Base-by-base conservation (phyloP, 805 yeast species). In the Starmerella sp. region DNA sequence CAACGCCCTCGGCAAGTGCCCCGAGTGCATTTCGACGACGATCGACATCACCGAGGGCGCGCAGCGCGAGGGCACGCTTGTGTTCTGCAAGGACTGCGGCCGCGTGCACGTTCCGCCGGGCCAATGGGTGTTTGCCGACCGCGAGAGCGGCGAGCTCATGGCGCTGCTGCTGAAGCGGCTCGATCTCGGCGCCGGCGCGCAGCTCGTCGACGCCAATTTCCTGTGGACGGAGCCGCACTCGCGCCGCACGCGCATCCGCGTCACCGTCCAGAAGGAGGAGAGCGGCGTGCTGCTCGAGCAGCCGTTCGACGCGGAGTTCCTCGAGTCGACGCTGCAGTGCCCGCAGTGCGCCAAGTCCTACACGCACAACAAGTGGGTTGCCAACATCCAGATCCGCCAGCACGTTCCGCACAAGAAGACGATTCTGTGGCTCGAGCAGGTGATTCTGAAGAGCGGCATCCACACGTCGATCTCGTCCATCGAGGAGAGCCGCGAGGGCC, bases 211-310 rank as follows among this genome's bases (percentile, higher is more conserved):
- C 72, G 99, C 98, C 2, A 79, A 90, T 5, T 93, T 90, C 65
- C 81, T 95, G 58, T 93, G 99, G 99, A 93, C 99, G 0, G 99
- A 93, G 73, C 98, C 99, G 3, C 99, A 93, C 70, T 89, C 97
- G 31, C 80, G 98, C 71, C 83, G 99, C 75, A 81, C 91, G 57
- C 82, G 89, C 69, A 81, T 95, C 60, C 89, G 90, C 66, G 72
- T 93, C 53, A 88, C 97, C 0, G 96, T 93, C 34, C 97, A 91
- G 71, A 97, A 97, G 62, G 98, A 93, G 69, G 97, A 96, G 29
- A 76, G 83, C 32, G 88, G 87, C 66, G 87, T 96, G 30, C 85
- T 91, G 60, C 81, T 93, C 36, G 97, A 95, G 68, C 98, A 93
- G 72, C 79, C 85, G 30, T 89, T 91, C 67, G 97, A 87, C 70